Conservation (phyloP, 352 stramenopile genomes). For the Globisporangium carolinianum region DNA sequence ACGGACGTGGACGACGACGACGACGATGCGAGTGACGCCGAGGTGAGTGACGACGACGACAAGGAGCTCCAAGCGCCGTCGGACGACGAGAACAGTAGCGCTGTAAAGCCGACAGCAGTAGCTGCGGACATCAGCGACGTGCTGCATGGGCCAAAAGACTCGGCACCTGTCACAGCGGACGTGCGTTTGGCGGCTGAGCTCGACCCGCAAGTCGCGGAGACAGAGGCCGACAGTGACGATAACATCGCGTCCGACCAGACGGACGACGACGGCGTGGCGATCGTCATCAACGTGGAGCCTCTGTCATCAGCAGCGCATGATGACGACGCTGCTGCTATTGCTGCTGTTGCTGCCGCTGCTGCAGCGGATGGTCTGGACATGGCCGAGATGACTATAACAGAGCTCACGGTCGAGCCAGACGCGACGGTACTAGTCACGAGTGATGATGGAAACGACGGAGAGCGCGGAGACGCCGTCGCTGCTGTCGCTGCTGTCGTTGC, state of each 20-base stretch:
- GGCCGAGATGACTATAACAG: too few relatives aligned
- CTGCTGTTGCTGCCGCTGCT: neutral
- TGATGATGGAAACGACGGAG: neutral
- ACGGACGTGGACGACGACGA: neutral
- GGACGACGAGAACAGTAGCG: neutral
- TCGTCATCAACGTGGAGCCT: neutral
- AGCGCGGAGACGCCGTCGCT: neutral
- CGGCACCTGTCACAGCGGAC: too few relatives aligned
- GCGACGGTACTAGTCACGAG: too few relatives aligned
- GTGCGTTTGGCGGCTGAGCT: too few relatives aligned
- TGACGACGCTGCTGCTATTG: neutral
- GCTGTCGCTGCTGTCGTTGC: neutral
- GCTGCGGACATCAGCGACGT: neutral
- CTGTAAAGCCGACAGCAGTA: neutral
- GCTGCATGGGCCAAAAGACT: neutral
- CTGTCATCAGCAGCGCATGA: neutral
- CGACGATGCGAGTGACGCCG: neutral
- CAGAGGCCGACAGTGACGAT: too few relatives aligned
- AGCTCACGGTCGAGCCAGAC: too few relatives aligned
- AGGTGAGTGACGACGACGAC: neutral
- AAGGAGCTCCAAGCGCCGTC: neutral
- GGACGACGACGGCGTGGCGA: too few relatives aligned
- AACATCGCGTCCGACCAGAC: too few relatives aligned
- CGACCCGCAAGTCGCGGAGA: too few relatives aligned
- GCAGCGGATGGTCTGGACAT: too few relatives aligned